phyloP scores from a whole-genome alignment of 345 rosid genomes.

The Hibiscus trionum region DNA sequence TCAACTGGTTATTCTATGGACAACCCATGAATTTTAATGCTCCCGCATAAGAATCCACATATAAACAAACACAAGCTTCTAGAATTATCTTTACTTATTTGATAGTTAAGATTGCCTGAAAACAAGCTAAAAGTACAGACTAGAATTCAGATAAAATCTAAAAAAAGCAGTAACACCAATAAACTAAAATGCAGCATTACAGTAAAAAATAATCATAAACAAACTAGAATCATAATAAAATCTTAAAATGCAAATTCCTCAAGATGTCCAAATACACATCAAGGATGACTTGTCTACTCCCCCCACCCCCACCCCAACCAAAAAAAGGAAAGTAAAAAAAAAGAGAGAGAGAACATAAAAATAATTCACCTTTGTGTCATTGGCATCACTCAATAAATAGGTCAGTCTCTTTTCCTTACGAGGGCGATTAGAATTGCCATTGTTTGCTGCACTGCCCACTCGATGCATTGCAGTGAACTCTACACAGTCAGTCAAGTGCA shows the following conservation, averaged over 20 bases:
- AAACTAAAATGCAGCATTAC: background rate
- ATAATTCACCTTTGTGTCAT: constrained; percentile 58
- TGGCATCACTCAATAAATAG: constrained; percentile 70
- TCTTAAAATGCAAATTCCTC: background rate
- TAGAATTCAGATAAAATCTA: background rate
- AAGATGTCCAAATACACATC: background rate
- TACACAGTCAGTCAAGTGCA: constrained; percentile 3
- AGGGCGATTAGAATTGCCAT: constrained; percentile 65
- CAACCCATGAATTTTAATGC: background rate
- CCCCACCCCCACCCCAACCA: too few relatives aligned
- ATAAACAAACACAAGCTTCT: background rate
- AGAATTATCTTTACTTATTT: background rate
- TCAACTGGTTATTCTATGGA: background rate
- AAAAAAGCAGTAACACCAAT: background rate
- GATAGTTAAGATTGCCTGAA: too few relatives aligned
- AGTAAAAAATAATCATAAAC: background rate
- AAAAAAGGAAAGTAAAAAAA: too few relatives aligned
- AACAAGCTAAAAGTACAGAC: background rate
- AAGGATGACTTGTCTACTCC: background rate
- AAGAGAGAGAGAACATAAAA: background rate
- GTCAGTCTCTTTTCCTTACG: constrained; percentile 96
- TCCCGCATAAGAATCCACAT: background rate
- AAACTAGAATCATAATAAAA: background rate
- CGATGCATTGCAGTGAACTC: constrained; percentile 85
- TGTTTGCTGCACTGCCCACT: constrained; percentile 97